Base-by-base conservation (phyloP, 2,329 filamentous ascomycete genomes). In the Colletotrichum truncatum region DNA sequence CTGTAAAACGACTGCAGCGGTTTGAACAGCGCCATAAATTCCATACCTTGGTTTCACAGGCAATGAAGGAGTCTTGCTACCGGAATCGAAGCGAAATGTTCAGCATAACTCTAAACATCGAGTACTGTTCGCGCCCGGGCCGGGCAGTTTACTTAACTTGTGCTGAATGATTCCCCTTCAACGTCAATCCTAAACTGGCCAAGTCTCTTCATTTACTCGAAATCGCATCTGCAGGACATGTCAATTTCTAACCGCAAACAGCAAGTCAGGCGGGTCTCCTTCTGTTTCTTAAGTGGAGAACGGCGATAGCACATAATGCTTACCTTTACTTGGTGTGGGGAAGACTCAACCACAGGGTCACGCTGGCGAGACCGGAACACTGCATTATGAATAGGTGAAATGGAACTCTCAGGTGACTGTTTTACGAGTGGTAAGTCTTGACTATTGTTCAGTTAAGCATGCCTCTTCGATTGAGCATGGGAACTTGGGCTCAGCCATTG, bases 121-220 rank as follows among this genome's bases (percentile, higher is more conserved):
- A 49, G n/a, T 6, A 12, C n/a, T n/a, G n/a, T n/a, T n/a, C n/a
- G 12, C 28, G 11, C 28, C 28, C 26, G 10, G 28, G 9, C 28
- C 46, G 28, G 28, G 28, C n/a, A 36, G 12, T 36, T 10, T 9
- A 52, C 62, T 65, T 10, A 65, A 52, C 62, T 65, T 10, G 60
- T 55, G 58, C 70, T 71, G 26, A 66, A 64, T 54, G 51, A 70
- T 2, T 68, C 70, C 8, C 62, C 66, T 9, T 69, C 69, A 4
- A 46, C n/a, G 18, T 62, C 41, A 4, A 59, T 70, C 32, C 39
- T 56, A 16, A 65, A 70, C 7, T 53, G 41, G 60, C 70, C 67
- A 21, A 61, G 58, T 2, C 41, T 48, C 11, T 30, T 54, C 54
- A 70, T 60, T 41, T 67, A 71, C 56, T 69, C 59, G 38, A 64